Evolutionary conservation across 495 filamentous ascomycete genomes (phyloP).

Genomic region (Cercophora sp.): DNA sequence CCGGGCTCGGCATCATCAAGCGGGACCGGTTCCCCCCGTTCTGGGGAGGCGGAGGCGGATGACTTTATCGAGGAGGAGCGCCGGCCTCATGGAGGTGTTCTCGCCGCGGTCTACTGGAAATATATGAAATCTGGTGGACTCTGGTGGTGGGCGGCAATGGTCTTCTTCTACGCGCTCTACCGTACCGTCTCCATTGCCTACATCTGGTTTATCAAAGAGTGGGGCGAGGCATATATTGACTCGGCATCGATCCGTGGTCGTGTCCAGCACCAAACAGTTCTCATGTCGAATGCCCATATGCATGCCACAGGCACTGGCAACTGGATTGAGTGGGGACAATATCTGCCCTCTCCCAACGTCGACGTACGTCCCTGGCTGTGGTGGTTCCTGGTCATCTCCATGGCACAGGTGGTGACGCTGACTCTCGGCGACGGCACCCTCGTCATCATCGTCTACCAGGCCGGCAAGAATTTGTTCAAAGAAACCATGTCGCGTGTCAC

Average conservation of each 20-base stretch:
- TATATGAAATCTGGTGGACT: conserved; percentile 75
- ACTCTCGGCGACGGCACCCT: conserved; percentile 56
- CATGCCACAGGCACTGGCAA: conserved; percentile 24
- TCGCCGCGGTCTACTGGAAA: conserved; percentile 71
- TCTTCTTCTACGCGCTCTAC: conserved; percentile 55
- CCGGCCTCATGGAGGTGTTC: conserved; percentile 69
- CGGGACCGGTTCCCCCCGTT: conserved; percentile 25
- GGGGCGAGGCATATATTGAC: conserved; percentile 47
- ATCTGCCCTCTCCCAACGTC: conserved; percentile 59
- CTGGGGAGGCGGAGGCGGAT: conserved; percentile 50
- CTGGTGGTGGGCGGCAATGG: conserved; percentile 62
- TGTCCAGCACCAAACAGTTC: not conserved
- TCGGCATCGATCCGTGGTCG: not conserved
- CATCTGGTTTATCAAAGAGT: conserved; percentile 79
- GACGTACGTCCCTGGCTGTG: conserved; percentile 71
- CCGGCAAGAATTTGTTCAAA: conserved; percentile 67
- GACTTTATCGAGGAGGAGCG: conserved; percentile 83
- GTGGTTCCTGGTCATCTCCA: conserved; percentile 58
- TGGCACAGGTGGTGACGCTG: conserved; percentile 52
- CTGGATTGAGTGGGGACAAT: conserved; percentile 40
- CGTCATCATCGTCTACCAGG: conserved; percentile 66
- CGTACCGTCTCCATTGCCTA: conserved; percentile 58
- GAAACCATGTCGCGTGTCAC: conserved; percentile 65
- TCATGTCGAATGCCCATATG: not conserved
- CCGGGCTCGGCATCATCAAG: conserved; percentile 10